Base-by-base conservation (phyloP, 257 asterid species). In the Pogostemon cablin region DNA sequence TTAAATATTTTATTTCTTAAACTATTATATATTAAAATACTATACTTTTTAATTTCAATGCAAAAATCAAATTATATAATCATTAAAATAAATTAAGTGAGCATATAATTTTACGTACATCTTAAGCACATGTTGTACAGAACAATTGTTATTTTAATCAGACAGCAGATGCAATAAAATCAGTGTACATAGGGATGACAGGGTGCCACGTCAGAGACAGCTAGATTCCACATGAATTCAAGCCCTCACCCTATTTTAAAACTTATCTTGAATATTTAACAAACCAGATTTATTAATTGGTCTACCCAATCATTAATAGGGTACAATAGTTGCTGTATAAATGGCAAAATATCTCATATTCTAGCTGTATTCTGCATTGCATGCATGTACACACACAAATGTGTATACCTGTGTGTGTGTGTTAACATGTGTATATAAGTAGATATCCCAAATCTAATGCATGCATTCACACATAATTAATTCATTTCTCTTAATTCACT, bases 121-220 rank as follows among this genome's bases (percentile, higher is more conserved):
- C 9, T 20, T n/a, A 3, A 35, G 55, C 77, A 54, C 72, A 65
- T 55, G 72, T 37, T 56, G 5, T 46, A 53, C 32, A 8, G 34
- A 9, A 72, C 6, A 43, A n/a, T 41, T 53, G 38, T 44, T 40
- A 12, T 15, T 62, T n/a, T 20, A 10, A 4, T 42, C 42, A 55
- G 15, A 0, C 9, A 44, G 37, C 46, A 53, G 44, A 63, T 5
- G 5, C 55, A 53, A 44, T 55, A 57, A 65, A 44, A 65, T 55
- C 59, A 5, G 62, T 38, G 11, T 12, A 25, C 41, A 6, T 48
- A 43, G 58, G 47, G 77, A 66, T 78, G 86, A 80, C 82, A 44
- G 69, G 87, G 78, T 78, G 68, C 72, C 89, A 78, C 86, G 87
- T 87, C 87, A 81, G 77, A 76, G 85, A 80, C 91, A 87, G 92